These are phyloP conservation scores for Apiospora sp. DNA, from an alignment of 2,329 filamentous ascomycete species.

Conservation along the genomic window DNA sequence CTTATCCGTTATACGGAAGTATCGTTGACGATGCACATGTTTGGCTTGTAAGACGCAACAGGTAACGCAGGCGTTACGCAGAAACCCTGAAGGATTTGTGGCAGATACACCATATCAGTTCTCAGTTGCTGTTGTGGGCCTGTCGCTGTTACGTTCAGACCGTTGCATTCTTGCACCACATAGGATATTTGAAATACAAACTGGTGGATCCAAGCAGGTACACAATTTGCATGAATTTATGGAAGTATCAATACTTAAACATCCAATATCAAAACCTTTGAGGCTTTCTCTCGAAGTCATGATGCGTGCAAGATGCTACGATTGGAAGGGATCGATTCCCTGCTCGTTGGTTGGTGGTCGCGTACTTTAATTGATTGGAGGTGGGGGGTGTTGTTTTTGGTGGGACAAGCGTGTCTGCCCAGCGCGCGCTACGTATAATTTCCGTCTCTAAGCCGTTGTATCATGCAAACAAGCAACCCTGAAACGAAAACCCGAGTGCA, in stretches of 20 bases:
- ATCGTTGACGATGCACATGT: not conserved
- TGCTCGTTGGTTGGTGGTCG: not conserved
- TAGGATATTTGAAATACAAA: not conserved
- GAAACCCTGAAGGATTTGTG: not conserved
- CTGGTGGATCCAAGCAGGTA: not conserved
- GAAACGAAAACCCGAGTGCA: conserved; percentile 3
- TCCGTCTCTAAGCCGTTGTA: conserved; percentile 12
- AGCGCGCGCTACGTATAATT: conserved; percentile 12
- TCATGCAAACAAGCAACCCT: conserved; percentile 5
- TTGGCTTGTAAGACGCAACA: not conserved
- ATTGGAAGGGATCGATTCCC: not conserved
- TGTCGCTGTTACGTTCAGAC: not conserved
- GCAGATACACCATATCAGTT: not conserved
- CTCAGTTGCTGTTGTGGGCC: not conserved
- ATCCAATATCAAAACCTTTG: not conserved
- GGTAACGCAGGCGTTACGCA: conserved; percentile 11
- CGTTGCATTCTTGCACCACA: not conserved
- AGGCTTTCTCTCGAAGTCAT: not conserved
- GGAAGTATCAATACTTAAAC: not conserved
- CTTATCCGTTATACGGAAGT: not conserved
- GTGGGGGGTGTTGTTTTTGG: conserved; percentile 2
- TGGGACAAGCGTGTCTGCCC: conserved; percentile 20
- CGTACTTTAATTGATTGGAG: conserved; percentile 8
- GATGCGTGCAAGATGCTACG: not conserved
- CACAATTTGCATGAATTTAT: not conserved